Evolutionary conservation across 805 yeast species (phyloP), one percentile per base, ranked within the genome.

Genomic region (Ascoidea asiatica): DNA sequence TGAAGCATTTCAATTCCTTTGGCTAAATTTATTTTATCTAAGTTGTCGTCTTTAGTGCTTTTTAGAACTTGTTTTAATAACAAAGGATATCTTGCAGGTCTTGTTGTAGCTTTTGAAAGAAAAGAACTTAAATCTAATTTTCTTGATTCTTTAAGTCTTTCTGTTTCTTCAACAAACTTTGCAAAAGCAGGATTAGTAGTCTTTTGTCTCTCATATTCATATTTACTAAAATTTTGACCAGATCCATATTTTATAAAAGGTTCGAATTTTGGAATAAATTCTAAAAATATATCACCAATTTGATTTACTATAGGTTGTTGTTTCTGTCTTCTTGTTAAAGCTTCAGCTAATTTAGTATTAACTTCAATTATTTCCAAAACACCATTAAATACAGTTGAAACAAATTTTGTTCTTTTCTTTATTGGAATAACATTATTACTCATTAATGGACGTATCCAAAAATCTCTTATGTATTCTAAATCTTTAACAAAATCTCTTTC

Each of bases 401-500:
- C 83, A 56, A 92, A 90, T 55, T 86, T 83, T 50, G 90, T 97
- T 38, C 97, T 73, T 51, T 95, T 90, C 45, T 80, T 70, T 44
- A 83, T 88, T 1, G 95, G 92, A 43, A 94, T 88, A 48, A 88
- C 82, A 54, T 81, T 84, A 0, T 92, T 81, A 51, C 84, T 87
- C 5, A 95, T 71, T 45, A 92, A 67, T 2, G 97, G 96, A 63
- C 86, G 76, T 60, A 92, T 89, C 78, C 95, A 92, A 52, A 83
- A 87, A 59, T 92, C 97, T 39, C 95, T 77, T 54, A 92, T 71
- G 52, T 89, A 85, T 61, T 92, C 98, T 55, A 92, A 68, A 56
- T 92, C 95, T 63, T 88, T 89, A 44, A 92, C 95, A 61, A 89
- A 92, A 52, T 92, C 95, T 47, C 97, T 75, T 65, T 92, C 97